These are phyloP conservation scores for Toxoplasma gondii DNA, from an alignment of 169 alveolate genomes.

Conservation along the genomic window DNA sequence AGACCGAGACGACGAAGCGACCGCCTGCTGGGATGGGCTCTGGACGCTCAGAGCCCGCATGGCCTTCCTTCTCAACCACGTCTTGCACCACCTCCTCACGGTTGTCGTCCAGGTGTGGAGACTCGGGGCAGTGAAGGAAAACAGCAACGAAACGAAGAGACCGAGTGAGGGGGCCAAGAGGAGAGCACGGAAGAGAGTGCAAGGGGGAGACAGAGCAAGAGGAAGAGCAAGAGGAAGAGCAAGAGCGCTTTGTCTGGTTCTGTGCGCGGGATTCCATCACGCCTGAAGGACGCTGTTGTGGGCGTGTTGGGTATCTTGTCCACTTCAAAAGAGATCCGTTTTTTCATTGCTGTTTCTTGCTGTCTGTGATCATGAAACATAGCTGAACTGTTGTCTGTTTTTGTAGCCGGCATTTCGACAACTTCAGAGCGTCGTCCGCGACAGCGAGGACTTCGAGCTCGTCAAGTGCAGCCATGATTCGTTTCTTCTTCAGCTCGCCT, in stretches of 20 bases:
- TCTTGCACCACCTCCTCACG: constrained; percentile 11
- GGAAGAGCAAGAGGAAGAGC: no score
- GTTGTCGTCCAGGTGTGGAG: constrained; percentile 2
- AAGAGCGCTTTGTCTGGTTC: no score
- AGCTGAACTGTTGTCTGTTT: no score
- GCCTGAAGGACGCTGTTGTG: no score
- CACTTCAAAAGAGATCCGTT: no score
- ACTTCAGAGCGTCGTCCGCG: not conserved
- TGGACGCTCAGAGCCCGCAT: constrained; percentile 24
- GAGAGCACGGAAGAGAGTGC: not conserved
- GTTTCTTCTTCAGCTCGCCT: constrained; percentile 32
- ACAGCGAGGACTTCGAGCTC: constrained; percentile 27
- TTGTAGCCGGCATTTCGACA: constrained; percentile 32
- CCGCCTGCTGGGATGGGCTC: not conserved
- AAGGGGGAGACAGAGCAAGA: no score
- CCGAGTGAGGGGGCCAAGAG: not conserved
- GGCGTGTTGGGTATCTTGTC: no score
- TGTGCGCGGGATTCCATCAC: no score
- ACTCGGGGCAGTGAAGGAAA: not conserved
- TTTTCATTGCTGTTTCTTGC: no score
- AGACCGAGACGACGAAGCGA: not conserved
- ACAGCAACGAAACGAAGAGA: not conserved
- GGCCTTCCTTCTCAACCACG: not conserved
- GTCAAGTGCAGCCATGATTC: not conserved
- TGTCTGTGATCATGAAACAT: no score